Evolutionary conservation across 371 early-diverging fungal species (phyloP), one percentile per base, ranked within the genome.

Genomic region (Actinomortierella ambigua): DNA sequence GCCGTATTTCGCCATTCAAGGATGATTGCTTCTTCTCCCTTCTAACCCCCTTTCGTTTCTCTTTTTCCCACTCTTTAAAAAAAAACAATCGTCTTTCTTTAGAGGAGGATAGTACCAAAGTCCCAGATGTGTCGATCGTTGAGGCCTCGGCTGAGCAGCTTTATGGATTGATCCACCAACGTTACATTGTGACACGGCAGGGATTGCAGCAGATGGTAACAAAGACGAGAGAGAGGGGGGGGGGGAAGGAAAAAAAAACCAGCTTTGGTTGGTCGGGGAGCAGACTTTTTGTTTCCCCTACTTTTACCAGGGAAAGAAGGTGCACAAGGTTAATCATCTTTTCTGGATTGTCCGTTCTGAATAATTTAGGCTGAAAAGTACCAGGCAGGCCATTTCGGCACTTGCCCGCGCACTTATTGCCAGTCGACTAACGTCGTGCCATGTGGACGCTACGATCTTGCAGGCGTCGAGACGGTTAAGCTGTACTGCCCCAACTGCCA

Each of bases 401-500:
- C 75, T 51, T 97, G 98, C 69, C 90, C 91, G 3, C 83, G 95
- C 51, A 88, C 91, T 34, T 85, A 87, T 47, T 97, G 98, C 64
- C 80, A 83, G 40, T 78, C 82, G 34, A 87, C 86, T 51, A 83
- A 90, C 17, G 85, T 94, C 7, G 79, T 97, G 56, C 92, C 99
- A 8, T 83, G 92, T 42, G 97, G 97, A 17, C 77, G 89, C 27
- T 88, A 82, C 58, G 95, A 96, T 69, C 76, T 83, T 53, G 77
- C 82, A 24, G 78, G 88, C 34, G 69, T 83, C 57, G 88, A 83
- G 57, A 82, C 84, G 28, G 84, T 93, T 29, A 81, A 83, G 61
- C 77, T 94, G 22, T 95, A 88, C 76, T 95, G 96, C 73, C 94
- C 93, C 26, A 77, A 80, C 22, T 95, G 94, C 73, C 86, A 91